Evolutionary conservation across 2,329 filamentous ascomycete species (phyloP).

Genomic region (Xylaria sp.): DNA sequence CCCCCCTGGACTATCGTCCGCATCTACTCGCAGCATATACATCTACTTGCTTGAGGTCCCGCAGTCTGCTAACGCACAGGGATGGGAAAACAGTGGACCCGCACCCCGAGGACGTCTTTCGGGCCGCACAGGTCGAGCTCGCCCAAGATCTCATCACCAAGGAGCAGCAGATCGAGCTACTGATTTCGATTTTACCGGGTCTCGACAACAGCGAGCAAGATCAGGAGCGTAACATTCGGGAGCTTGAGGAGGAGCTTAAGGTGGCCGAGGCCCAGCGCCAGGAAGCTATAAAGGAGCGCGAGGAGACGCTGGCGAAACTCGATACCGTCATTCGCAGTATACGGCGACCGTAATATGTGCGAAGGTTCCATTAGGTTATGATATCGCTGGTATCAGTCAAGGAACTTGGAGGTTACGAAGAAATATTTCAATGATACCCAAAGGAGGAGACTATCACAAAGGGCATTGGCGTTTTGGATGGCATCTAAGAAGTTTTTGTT

Average conservation of each 20-base stretch:
- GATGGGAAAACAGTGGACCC: conserved; percentile 63
- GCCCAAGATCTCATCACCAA: conserved; percentile 81
- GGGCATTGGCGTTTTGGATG: conserved; percentile 39
- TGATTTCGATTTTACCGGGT: conserved; percentile 80
- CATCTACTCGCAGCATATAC: not conserved
- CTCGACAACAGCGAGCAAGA: conserved; percentile 82
- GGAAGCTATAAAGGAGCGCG: conserved; percentile 72
- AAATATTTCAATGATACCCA: conserved; percentile 43
- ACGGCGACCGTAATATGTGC: conserved; percentile 60
- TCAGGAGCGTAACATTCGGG: conserved; percentile 74
- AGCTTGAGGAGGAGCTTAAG: conserved; percentile 73
- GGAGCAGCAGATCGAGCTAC: conserved; percentile 82
- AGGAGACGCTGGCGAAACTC: conserved; percentile 68
- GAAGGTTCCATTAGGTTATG: not conserved
- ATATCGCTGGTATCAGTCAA: not conserved
- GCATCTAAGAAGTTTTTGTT: conserved; percentile 11
- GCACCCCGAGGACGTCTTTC: conserved; percentile 71
- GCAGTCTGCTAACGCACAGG: conserved; percentile 20
- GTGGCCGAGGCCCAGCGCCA: conserved; percentile 70
- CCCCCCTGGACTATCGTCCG: not conserved
- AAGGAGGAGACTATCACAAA: conserved; percentile 13
- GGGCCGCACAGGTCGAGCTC: conserved; percentile 75
- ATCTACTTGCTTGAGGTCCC: not conserved
- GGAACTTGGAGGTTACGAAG: not conserved
- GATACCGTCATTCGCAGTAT: conserved; percentile 68